Conservation (phyloP, 1,284 basidiomycete genomes). For the Pholiota adiposa region DNA sequence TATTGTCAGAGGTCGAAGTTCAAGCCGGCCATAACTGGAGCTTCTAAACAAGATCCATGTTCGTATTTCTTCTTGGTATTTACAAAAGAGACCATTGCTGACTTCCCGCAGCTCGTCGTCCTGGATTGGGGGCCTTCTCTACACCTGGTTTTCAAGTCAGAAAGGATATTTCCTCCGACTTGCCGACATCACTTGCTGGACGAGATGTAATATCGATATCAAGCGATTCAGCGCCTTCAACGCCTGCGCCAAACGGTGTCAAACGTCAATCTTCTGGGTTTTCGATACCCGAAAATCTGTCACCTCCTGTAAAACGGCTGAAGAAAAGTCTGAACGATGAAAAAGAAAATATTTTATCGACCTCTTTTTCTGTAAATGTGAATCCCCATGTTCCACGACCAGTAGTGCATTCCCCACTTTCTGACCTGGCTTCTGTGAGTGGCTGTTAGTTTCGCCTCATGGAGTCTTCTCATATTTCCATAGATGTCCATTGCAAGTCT, state of each 20-base stretch:
- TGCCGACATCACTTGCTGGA: constrained; percentile 4
- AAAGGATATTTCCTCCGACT: constrained; percentile 19
- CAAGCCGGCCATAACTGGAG: constrained; percentile 23
- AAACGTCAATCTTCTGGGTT: constrained; percentile 52
- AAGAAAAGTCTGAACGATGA: constrained; percentile 35
- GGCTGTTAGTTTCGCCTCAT: background rate
- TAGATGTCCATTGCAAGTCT: constrained; percentile 24
- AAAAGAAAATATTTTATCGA: constrained; percentile 41
- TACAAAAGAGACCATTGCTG: background rate
- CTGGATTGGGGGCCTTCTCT: constrained; percentile 41
- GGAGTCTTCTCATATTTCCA: background rate
- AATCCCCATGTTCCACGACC: background rate
- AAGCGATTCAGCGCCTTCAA: constrained; percentile 39
- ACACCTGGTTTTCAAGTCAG: constrained; percentile 43
- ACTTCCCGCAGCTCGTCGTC: constrained; percentile 23
- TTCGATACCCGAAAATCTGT: constrained; percentile 33
- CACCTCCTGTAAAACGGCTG: constrained; percentile 44
- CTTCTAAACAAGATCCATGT: constrained; percentile 11
- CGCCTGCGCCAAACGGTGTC: constrained; percentile 29
- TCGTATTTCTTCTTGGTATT: background rate
- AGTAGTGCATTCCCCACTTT: constrained; percentile 14
- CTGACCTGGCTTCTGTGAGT: constrained; percentile 20
- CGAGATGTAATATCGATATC: constrained; percentile 42
- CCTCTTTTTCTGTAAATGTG: constrained; percentile 10
- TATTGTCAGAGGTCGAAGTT: constrained; percentile 24